Evolutionary conservation across 169 alveolate genomes (phyloP), one percentile per base, ranked within the genome.

Genomic region (Haemoproteus tartakovskyi): DNA sequence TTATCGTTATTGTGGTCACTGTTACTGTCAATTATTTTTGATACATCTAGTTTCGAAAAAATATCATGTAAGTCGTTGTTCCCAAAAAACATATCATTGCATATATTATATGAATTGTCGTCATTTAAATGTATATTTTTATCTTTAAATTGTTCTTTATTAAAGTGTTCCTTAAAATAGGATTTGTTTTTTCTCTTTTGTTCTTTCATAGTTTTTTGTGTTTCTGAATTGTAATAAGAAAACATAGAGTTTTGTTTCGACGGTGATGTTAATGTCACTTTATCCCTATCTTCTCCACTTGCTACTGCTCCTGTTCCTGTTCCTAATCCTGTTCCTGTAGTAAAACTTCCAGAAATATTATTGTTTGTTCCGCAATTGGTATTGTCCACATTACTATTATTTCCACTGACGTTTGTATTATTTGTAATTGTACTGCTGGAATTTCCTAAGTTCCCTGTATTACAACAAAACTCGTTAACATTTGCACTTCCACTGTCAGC

Each of bases 61-160:
- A 67, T 59, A 33, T 67, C 82, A 41, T 67, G 56, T 9, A 67
- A 54, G 36, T 52, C 52, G 22, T 54, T 57, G 37, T 52, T 54
- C 46, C 40, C 59, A 54, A 52, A 67, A 54, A 67, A 29, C 70
- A 67, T 54, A 54, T 67, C 82, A 37, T 67, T 47, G 26, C 82
- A 67, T 24, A 67, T 67, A 22, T 67, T 54, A 45, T 51, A 67
- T 26, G 48, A 45, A 22, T 24, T 29, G 26, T 61, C 16, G 26
- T 40, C 16, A 21, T 24, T 3, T 11, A 11, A 6, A 21, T n/a
- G n/a, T n/a, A n/a, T n/a, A n/a, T n/a, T n/a, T n/a, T n/a, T n/a
- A n/a, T 62, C 16, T 6, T 38, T 30, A 21, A 9, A 47, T 18
- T 8, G 19, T 19, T 26, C 18, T 38, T 18, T n/a, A n/a, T n/a